Evolutionary conservation across 1,284 basidiomycete species (phyloP), one percentile per base, ranked within the genome.

Genomic region (Chiua sp.): DNA sequence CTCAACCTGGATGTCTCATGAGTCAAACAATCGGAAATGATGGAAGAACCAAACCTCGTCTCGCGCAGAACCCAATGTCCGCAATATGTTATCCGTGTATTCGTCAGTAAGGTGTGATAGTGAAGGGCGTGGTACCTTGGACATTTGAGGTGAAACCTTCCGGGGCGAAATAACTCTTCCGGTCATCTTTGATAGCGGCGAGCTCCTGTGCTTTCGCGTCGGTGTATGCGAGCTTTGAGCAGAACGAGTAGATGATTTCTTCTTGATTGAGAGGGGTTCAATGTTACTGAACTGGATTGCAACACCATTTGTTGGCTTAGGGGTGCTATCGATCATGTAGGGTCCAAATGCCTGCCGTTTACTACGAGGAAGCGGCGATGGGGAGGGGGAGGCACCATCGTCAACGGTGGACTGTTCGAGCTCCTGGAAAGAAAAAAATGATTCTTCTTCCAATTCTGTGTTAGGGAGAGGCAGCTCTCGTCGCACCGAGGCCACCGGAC

Each of bases 201-300:
- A 85, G 60, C 75, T 78, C 48, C 80, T 78, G 62, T 79, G 75
- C 67, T 78, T 83, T 55, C 81, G 77, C 16, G 75, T 72, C 18
- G 81, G 75, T 15, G 80, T 76, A 47, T 82, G 78, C 18, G 84
- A 63, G 58, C 74, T 72, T 7, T 73, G 71, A 13, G 73, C 68
- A 48, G 75, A 77, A 47, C 83, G 81, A 44, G 73, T 78, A 7
- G 88, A 89, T 5, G 82, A 77, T 74, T 91, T 92, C 78, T 93
- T 92, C 79, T 88, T 91, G 70, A 93, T 92, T 2, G 87, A 88
- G 57, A 93, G 77, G 12, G 91, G 91, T 67, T 91, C 90, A 32
- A 91, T 73, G 32, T 66, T 68, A 57, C 59, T 68, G 57, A 65
- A 67, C 56, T 56, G 67, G 37, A 28, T 57, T 32, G 59, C 57